Evolutionary conservation across 1,139 yeast genomes (phyloP), one percentile per base, ranked within the genome.

Genomic region (Yamadazyma jaroonii): DNA sequence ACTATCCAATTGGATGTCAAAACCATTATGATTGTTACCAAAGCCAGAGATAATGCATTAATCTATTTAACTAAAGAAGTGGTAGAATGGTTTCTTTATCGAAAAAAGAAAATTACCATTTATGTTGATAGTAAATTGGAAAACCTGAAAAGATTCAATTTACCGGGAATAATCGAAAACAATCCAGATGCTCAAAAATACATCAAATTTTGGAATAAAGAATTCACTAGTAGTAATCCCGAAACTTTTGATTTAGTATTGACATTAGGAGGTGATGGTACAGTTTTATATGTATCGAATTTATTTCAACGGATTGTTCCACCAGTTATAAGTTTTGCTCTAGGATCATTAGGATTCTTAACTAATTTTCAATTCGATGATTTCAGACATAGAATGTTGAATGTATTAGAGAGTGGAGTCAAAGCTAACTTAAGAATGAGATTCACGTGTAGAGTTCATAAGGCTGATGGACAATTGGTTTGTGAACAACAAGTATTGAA

Each of bases 261-360:
- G 21, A 84, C 96, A 0, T 59, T 86, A 24, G 96, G 96, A 12
- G 96, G 96, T 14, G 96, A 87, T 54, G 96, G 96, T 22, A 87
- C 96, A 0, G 95, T 87, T 6, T 62, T 87, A 29, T 85, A 79
- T 54, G 94, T 84, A 1, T 82, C 90, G 1, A 83, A 85, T 32
- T 60, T 87, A 35, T 87, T 87, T 59, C 95, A 87, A 56, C 63
- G 78, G 45, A 79, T 81, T 36, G 95, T 87, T 0, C 96, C 96
- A 3, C 96, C 96, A 1, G 87, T 86, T n/a, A 74, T 86, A 50
- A 79, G 89, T 22, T 87, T 87, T 59, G 72, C 90, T 2, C 65
- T 87, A 29, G 96, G 96, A 0, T 82, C 90, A 1, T 63, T 87
- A 24, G 96, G 96, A 3, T 87, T 87, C 50, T 64, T 87, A 42